Conservation (phyloP, 441 rosid species). For the Aleurites moluccanus region DNA sequence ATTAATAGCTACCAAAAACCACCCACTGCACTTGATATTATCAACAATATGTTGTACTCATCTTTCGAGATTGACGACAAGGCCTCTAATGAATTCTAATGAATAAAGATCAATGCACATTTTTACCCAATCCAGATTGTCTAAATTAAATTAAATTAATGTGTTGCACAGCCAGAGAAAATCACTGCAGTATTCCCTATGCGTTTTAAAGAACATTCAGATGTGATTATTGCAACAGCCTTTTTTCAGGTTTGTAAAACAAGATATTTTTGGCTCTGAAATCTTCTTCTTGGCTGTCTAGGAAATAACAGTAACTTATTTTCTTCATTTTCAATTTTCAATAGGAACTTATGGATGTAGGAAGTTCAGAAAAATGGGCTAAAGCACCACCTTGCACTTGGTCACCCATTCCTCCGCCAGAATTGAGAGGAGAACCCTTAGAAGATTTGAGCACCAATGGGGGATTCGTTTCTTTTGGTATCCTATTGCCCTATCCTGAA, state of each 20-base stretch:
- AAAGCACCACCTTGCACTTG: slow-evolving; percentile 80
- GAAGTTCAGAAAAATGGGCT: slow-evolving; percentile 63
- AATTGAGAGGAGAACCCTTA: slow-evolving; percentile 74
- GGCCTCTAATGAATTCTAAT: neutral
- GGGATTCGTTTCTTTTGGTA: slow-evolving; percentile 86
- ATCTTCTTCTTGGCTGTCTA: slow-evolving; percentile 8
- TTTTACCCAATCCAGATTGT: neutral
- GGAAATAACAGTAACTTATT: slow-evolving; percentile 2
- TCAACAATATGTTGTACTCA: neutral
- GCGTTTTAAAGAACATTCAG: slow-evolving; percentile 80
- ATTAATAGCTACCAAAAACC: slow-evolving; percentile 4
- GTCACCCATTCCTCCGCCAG: slow-evolving; percentile 89
- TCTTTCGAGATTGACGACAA: neutral
- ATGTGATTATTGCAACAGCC: slow-evolving; percentile 74
- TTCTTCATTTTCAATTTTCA: slow-evolving; percentile 2
- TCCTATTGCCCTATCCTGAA: slow-evolving; percentile 17
- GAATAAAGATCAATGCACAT: neutral
- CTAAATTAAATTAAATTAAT: slow-evolving; percentile 10
- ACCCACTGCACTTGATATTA: neutral
- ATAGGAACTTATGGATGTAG: slow-evolving; percentile 80
- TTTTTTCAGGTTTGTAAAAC: slow-evolving; percentile 66
- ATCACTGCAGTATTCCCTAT: slow-evolving; percentile 82
- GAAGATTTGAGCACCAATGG: slow-evolving; percentile 82
- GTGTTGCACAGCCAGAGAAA: slow-evolving; percentile 45
- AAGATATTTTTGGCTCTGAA: neutral